phyloP scores from a whole-genome alignment of 495 filamentous ascomycete genomes.

The Talaromyces stipitatus region DNA sequence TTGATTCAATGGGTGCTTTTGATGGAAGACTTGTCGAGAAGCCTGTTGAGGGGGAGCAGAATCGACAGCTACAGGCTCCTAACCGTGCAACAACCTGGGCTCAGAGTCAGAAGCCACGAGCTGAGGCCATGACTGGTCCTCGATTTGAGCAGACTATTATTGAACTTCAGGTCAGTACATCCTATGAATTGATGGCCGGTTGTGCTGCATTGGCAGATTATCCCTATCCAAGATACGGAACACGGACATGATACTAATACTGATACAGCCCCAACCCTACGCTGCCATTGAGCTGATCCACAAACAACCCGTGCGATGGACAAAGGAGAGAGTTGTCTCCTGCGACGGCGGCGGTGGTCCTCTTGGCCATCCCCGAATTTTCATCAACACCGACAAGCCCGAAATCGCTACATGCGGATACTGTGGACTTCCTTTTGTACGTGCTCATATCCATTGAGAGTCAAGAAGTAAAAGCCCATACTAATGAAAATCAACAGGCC shows the following conservation, averaged over 20 bases:
- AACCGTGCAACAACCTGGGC: conserved; percentile 80
- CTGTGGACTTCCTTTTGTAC: conserved; percentile 90
- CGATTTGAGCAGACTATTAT: conserved; percentile 96
- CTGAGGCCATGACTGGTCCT: conserved; percentile 80
- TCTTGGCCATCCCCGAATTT: conserved; percentile 84
- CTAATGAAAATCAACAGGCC: conserved; percentile 46
- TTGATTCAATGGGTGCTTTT: conserved; percentile 35
- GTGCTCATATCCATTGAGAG: conserved; percentile 23
- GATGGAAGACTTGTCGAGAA: conserved; percentile 47
- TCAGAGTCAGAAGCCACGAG: conserved; percentile 69
- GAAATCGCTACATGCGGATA: conserved; percentile 86
- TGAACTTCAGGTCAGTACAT: conserved; percentile 68
- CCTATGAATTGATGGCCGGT: neutral
- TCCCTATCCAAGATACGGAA: neutral
- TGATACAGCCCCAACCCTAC: conserved; percentile 66
- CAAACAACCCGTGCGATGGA: conserved; percentile 90
- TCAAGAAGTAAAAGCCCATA: neutral
- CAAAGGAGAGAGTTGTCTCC: conserved; percentile 66
- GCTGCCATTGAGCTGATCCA: conserved; percentile 95
- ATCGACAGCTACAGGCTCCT: conserved; percentile 68
- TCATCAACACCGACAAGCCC: conserved; percentile 96
- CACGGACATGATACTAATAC: neutral
- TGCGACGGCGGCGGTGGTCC: conserved; percentile 95
- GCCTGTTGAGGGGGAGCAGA: conserved; percentile 51
- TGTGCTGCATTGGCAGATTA: too few species aligned